Conservation (phyloP, 2,329 filamentous ascomycete species). For the Chaetomium sp. region DNA sequence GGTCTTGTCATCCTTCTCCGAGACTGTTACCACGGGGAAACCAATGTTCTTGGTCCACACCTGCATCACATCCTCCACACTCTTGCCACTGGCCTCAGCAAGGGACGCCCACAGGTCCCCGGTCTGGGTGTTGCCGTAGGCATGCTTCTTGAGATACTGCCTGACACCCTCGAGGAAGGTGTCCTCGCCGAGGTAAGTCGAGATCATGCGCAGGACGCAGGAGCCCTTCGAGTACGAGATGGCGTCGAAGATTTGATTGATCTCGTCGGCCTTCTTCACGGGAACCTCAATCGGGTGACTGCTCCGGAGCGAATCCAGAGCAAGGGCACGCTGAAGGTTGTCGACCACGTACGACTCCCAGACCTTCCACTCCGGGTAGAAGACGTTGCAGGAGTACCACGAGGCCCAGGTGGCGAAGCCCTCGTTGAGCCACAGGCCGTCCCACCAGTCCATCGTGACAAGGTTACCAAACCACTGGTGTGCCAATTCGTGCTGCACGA, state of each 20-base stretch:
- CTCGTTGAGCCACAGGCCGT: slow-evolving; percentile 88
- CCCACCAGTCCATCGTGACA: slow-evolving; percentile 94
- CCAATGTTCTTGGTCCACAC: slow-evolving; percentile 98
- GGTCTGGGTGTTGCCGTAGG: slow-evolving; percentile 93
- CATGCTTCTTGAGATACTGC: slow-evolving; percentile 90
- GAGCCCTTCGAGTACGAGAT: slow-evolving; percentile 98
- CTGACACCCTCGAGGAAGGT: slow-evolving; percentile 90
- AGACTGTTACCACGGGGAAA: slow-evolving; percentile 86
- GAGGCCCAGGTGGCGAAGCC: slow-evolving; percentile 90
- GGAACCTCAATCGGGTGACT: slow-evolving; percentile 96
- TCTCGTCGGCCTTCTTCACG: slow-evolving; percentile 91
- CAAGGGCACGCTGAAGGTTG: slow-evolving; percentile 83
- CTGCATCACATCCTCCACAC: slow-evolving; percentile 86
- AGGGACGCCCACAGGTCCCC: slow-evolving; percentile 88
- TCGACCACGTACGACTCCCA: slow-evolving; percentile 96
- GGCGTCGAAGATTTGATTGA: slow-evolving; percentile 97
- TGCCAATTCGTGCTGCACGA: slow-evolving; percentile 93
- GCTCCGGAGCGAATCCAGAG: slow-evolving; percentile 87
- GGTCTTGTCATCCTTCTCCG: slow-evolving; percentile 69
- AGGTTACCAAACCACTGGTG: slow-evolving; percentile 94
- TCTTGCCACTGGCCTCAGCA: slow-evolving; percentile 85
- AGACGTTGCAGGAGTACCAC: slow-evolving; percentile 85
- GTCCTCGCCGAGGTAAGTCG: slow-evolving; percentile 90
- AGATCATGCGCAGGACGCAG: slow-evolving; percentile 95
- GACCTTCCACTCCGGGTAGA: slow-evolving; percentile 98